These are phyloP conservation scores for Arctium lappa DNA, from an alignment of 129 eudicot genomes.

Conservation along the genomic window DNA sequence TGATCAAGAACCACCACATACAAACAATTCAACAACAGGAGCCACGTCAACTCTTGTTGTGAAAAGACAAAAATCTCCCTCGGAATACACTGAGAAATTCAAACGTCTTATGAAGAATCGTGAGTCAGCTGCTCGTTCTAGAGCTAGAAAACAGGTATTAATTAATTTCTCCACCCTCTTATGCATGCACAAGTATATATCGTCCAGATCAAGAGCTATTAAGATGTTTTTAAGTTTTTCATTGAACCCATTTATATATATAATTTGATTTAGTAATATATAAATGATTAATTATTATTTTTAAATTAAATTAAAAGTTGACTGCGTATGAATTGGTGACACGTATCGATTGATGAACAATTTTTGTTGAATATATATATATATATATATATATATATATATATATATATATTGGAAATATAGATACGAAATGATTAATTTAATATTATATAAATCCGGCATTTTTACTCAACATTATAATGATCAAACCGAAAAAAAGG, in stretches of 20 bases:
- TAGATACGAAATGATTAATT: neutral
- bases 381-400: no score
- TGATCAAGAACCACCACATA: slow-evolving; percentile 23
- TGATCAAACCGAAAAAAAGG: neutral
- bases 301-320: no score
- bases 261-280: neutral
- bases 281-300: no score
- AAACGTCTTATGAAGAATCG: slow-evolving; percentile 57
- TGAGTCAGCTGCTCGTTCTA: slow-evolving; percentile 59
- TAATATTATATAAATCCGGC: no score
- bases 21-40: neutral
- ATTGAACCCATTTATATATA: neutral
- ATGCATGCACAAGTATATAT: no score
- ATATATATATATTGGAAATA: neutral
- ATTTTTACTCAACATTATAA: neutral
- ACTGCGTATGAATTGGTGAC: neutral
- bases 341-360: neutral
- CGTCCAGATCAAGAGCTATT: no score
- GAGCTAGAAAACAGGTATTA: slow-evolving; percentile 54
- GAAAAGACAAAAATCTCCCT: slow-evolving; percentile 11
- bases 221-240: no score
- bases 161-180: no score
- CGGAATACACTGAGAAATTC: slow-evolving; percentile 25
- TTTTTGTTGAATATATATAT: neutral
- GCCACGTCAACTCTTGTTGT: slow-evolving; percentile 1